phyloP scores from a whole-genome alignment of 495 filamentous ascomycete species.

The Filosporella fistucella region DNA sequence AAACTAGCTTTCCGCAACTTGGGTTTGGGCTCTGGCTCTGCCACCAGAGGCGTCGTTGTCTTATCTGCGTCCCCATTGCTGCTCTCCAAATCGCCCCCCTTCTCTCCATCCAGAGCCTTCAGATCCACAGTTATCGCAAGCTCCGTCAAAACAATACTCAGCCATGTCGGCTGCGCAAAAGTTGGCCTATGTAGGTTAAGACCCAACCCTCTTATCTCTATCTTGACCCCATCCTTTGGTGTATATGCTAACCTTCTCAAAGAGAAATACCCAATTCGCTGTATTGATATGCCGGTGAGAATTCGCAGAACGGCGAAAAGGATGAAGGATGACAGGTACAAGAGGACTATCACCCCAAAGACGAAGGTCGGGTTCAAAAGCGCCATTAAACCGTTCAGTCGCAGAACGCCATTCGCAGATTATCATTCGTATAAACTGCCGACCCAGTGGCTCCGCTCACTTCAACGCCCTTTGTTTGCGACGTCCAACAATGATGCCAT shows the following conservation, averaged over 20 bases:
- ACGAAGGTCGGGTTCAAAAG: slow-evolving; percentile 67
- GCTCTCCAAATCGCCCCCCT: slow-evolving; percentile 20
- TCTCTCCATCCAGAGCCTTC: slow-evolving; percentile 49
- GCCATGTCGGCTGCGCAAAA: slow-evolving; percentile 95
- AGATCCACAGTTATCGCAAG: slow-evolving; percentile 80
- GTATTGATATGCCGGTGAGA: slow-evolving; percentile 90
- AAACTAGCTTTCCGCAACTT: slow-evolving; percentile 8
- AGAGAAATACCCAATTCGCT: slow-evolving; percentile 88
- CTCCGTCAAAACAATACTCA: slow-evolving; percentile 83
- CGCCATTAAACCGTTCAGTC: slow-evolving; percentile 17
- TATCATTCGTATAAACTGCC: neutral
- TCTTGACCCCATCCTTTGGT: slow-evolving; percentile 76
- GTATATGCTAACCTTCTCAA: slow-evolving; percentile 85
- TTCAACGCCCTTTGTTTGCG: neutral
- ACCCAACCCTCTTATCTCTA: slow-evolving; percentile 86
- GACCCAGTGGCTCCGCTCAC: neutral
- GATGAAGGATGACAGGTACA: slow-evolving; percentile 89
- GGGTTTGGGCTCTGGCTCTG: slow-evolving; percentile 16
- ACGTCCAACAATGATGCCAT: slow-evolving; percentile 9
- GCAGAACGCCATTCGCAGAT: slow-evolving; percentile 14
- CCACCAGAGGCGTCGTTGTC: slow-evolving; percentile 19
- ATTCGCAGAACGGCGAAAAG: slow-evolving; percentile 91
- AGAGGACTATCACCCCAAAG: slow-evolving; percentile 73
- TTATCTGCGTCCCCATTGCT: slow-evolving; percentile 16
- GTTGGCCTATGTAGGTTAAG: slow-evolving; percentile 86